Evolutionary conservation across 1,284 basidiomycete species (phyloP).

Genomic region (Ceratobasidium papillatum): DNA sequence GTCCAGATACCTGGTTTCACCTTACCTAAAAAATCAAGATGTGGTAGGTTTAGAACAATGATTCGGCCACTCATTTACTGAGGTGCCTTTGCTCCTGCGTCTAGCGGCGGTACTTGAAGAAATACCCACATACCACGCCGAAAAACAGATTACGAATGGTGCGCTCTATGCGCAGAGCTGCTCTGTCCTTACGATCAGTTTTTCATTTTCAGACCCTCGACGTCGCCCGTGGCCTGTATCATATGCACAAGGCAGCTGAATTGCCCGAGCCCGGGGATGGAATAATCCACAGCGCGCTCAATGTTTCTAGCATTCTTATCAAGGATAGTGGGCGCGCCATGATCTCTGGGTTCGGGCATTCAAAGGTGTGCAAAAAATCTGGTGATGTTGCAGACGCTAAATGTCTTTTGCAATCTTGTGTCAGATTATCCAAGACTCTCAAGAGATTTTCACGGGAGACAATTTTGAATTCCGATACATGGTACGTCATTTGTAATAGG

Average conservation of each 20-base stretch:
- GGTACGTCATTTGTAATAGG: too few species aligned
- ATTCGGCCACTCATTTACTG: too few species aligned
- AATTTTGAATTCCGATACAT: slow-evolving; percentile 30
- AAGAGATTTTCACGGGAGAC: slow-evolving; percentile 24
- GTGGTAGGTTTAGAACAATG: too few species aligned
- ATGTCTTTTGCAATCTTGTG: background rate
- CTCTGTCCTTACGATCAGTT: background rate
- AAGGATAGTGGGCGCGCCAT: slow-evolving; percentile 26
- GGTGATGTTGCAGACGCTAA: background rate
- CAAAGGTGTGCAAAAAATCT: slow-evolving; percentile 9
- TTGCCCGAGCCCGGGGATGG: background rate
- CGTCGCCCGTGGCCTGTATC: slow-evolving; percentile 9
- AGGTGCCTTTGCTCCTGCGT: too few species aligned
- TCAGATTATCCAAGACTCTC: slow-evolving; percentile 8
- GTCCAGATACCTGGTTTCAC: slow-evolving; percentile 24
- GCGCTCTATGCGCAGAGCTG: too few species aligned
- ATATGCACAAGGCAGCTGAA: slow-evolving; percentile 6
- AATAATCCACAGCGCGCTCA: slow-evolving; percentile 19
- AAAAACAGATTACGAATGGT: slow-evolving; percentile 3
- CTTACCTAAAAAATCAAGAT: slow-evolving; percentile 28
- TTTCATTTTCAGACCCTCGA: background rate
- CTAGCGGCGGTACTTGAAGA: slow-evolving; percentile 17
- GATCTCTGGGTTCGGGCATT: slow-evolving; percentile 33
- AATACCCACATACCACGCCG: background rate
- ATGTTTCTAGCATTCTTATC: slow-evolving; percentile 15